Percentiles rank a stretch among this genome's conserved stretches.
Conservation (phyloP, 2,329 filamentous ascomycete species). For the Epichloe scottii region DNA sequence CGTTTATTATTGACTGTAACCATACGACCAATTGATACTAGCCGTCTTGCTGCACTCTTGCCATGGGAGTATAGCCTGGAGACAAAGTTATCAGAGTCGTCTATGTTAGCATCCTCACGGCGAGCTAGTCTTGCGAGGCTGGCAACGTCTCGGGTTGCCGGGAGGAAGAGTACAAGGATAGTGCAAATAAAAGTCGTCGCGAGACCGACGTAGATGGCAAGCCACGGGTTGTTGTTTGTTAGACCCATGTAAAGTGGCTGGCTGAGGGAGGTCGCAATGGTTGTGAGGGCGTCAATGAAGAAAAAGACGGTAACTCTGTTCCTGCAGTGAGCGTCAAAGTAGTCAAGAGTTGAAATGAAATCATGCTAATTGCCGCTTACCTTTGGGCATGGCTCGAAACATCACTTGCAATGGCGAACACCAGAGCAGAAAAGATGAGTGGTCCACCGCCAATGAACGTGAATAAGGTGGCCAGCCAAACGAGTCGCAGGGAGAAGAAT, state of each 20-base stretch:
- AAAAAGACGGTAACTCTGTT: neutral
- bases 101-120: neutral
- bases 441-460: constrained; percentile 3
- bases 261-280: neutral
- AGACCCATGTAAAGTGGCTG: neutral
- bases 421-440: constrained; percentile 1
- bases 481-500: constrained; percentile 1
- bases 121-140: neutral
- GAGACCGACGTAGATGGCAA: constrained; percentile 2
- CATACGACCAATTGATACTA: neutral
- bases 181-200: neutral
- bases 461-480: constrained; percentile 2
- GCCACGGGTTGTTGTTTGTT: neutral
- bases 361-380: neutral
- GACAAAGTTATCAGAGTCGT: too few species aligned
- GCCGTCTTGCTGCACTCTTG: neutral
- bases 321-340: neutral
- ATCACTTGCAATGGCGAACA: constrained; percentile 4
- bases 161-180: constrained; percentile 1
- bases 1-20: constrained; percentile 1
- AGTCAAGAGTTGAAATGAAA: neutral
- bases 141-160: constrained; percentile 2
- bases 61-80: neutral
- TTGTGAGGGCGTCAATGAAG: neutral
- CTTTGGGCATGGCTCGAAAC: constrained; percentile 1